These are phyloP conservation scores for Xylaria longipes DNA, from an alignment of 495 filamentous ascomycete species.

Conservation along the genomic window DNA sequence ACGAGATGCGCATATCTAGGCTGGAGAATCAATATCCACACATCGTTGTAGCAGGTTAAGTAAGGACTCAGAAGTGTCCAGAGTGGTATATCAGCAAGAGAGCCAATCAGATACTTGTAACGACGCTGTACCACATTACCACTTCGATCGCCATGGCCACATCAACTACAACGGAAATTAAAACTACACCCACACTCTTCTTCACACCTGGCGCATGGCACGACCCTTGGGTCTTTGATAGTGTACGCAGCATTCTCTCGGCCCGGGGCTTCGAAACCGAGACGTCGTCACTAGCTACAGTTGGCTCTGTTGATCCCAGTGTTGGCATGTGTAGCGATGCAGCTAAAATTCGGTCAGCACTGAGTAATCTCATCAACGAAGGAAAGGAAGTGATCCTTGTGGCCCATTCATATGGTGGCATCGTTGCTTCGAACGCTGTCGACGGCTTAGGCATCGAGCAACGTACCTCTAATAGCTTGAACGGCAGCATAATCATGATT, in stretches of 20 bases:
- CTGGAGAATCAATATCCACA: no score
- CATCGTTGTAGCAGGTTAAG: no score
- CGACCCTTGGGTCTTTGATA: slow-evolving; percentile 42
- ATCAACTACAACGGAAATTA: background rate
- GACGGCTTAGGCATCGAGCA: slow-evolving; percentile 35
- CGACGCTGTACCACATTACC: no score
- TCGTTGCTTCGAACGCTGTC: slow-evolving; percentile 45
- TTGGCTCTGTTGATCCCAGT: slow-evolving; percentile 35
- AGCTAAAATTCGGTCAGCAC: background rate
- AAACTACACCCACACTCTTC: slow-evolving; percentile 23
- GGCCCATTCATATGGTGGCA: slow-evolving; percentile 53
- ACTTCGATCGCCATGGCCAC: background rate
- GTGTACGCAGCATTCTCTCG: slow-evolving; percentile 41
- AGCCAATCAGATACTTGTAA: no score
- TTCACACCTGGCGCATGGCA: slow-evolving; percentile 54
- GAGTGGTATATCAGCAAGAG: no score
- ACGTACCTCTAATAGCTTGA: slow-evolving; percentile 30
- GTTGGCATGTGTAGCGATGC: slow-evolving; percentile 32
- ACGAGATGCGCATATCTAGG: no score
- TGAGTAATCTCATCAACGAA: slow-evolving; percentile 32
- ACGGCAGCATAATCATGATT: slow-evolving; percentile 46
- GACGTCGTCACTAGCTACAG: slow-evolving; percentile 43
- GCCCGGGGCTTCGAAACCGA: slow-evolving; percentile 39
- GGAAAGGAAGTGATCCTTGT: slow-evolving; percentile 45
- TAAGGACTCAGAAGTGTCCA: no score